Conservation (phyloP, 2,329 filamentous ascomycete genomes). For the Didymella sp. region DNA sequence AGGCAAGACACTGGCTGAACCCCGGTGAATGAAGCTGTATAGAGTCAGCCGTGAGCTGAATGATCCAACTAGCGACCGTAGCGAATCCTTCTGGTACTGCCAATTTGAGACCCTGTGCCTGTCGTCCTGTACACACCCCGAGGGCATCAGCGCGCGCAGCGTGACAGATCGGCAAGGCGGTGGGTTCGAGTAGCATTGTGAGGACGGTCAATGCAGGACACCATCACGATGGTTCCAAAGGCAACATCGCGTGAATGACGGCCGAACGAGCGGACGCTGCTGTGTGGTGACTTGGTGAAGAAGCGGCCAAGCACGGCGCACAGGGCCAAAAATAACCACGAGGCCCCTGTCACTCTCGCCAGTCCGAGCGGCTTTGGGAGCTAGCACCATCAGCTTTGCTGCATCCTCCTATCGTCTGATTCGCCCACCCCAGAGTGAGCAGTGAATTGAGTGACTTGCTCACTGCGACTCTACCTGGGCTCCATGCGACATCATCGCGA, state of each 20-base stretch:
- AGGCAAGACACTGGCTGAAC: constrained; percentile 6
- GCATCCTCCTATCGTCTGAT: constrained; percentile 23
- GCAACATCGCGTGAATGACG: constrained; percentile 13
- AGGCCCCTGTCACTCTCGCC: constrained; percentile 27
- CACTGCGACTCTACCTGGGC: constrained; percentile 25
- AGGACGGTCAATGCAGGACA: constrained; percentile 7
- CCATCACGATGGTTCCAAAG: constrained; percentile 9
- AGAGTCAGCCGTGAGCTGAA: constrained; percentile 9
- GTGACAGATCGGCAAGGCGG: constrained; percentile 12
- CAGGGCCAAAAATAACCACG: constrained; percentile 35
- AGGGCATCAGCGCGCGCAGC: constrained; percentile 8
- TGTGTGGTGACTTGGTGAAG: constrained; percentile 26
- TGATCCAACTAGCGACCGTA: neutral
- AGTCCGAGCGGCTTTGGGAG: constrained; percentile 35
- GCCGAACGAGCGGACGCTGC: constrained; percentile 4
- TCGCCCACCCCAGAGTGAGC: constrained; percentile 13
- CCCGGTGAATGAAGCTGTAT: constrained; percentile 1
- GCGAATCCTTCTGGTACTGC: constrained; percentile 20
- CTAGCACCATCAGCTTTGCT: constrained; percentile 32
- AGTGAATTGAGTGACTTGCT: constrained; percentile 25
- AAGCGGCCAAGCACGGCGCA: constrained; percentile 26
- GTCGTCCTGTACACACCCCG: neutral
- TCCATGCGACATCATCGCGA: constrained; percentile 12
- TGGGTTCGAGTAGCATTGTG: constrained; percentile 16
- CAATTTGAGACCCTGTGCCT: constrained; percentile 9